Conservation (phyloP, 495 filamentous ascomycete genomes). For the Penicillium antarcticum region DNA sequence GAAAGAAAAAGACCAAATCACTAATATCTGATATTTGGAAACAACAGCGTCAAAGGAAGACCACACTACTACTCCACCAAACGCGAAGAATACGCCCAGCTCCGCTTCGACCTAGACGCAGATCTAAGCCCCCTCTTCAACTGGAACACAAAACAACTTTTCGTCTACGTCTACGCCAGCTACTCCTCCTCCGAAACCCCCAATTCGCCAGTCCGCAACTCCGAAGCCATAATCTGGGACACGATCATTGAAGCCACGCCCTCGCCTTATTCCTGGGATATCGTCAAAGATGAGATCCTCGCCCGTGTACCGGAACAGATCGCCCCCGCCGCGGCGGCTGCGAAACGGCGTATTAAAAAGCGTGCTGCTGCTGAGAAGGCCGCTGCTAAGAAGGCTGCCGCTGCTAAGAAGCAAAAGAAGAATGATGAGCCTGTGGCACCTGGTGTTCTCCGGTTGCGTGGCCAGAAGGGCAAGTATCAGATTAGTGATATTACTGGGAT, state of each 20-base stretch:
- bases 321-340: conserved; percentile 14
- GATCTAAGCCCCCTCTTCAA: conserved; percentile 91
- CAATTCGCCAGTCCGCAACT: conserved; percentile 31
- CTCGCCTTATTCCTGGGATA: conserved; percentile 50
- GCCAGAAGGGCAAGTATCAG: conserved; percentile 88
- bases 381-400: conserved; percentile 11
- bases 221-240: conserved; percentile 92
- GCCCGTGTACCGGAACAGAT: conserved; percentile 9
- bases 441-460: conserved; percentile 69
- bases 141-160: conserved; percentile 99
- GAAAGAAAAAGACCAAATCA: not conserved
- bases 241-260: conserved; percentile 75
- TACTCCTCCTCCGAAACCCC: conserved; percentile 60
- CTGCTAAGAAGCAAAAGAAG: conserved; percentile 20
- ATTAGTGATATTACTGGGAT: conserved; percentile 81
- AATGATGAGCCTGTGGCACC: conserved; percentile 19
- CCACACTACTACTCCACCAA: conserved; percentile 92
- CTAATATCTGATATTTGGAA: not conserved
- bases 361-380: conserved; percentile 12
- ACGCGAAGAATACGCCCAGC: conserved; percentile 89
- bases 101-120: conserved; percentile 86
- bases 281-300: conserved; percentile 25
- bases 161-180: conserved; percentile 86
- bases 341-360: conserved; percentile 3
- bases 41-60: conserved; percentile 73